Evolutionary conservation across 495 filamentous ascomycete species (phyloP), one percentile per base, ranked within the genome.

Genomic region (Amorphotheca resinae): DNA sequence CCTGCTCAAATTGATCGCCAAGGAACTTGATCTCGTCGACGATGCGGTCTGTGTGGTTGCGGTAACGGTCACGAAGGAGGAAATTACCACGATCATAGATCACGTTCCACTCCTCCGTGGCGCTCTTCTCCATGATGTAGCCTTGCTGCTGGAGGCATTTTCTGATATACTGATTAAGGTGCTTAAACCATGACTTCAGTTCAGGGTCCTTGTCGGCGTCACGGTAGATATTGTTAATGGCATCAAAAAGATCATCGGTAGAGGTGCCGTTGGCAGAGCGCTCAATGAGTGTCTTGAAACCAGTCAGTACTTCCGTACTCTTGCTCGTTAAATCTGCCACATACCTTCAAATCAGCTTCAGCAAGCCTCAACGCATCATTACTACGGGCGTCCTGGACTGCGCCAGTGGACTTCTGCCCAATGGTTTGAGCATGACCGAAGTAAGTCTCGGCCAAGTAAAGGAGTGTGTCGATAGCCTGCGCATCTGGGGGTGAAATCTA

Each of bases 241-340:
- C 77, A 33, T 81, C 81, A 59, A 93, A 82, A 26, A 96, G 62
- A 58, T 93, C 85, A 48, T 93, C 81, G 30, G 74, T 68, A 1
- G 87, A 95, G 6, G 91, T 98, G 59, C 77, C 79, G 62, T 96
- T 96, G 56, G 91, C 91, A 51, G 95, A 96, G 35, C 91, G 80
- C 67, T 98, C 93, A 47, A 96, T 77, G 15, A 98, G 70, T 11
- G 74, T 81, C 84, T 88, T 44, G 11, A 41, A 18, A 31, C 30
- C 9, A 41, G 30, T 45, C 22, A 44, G 36, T 35, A 41, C 45
- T 8, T 21, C 22, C 28, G 21, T 58, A 8, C 41, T 54, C 4
- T 40, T 11, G 33, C 22, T 21, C 49, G n/a, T 30, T 66, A 45
- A 79, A 40, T 8, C 30, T 16, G 15, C 39, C 26, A 42, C 31